Evolutionary conservation across 208 protist genomes (phyloP), one percentile per base, ranked within the genome.

Genomic region (Acanthamoeba royreba): DNA sequence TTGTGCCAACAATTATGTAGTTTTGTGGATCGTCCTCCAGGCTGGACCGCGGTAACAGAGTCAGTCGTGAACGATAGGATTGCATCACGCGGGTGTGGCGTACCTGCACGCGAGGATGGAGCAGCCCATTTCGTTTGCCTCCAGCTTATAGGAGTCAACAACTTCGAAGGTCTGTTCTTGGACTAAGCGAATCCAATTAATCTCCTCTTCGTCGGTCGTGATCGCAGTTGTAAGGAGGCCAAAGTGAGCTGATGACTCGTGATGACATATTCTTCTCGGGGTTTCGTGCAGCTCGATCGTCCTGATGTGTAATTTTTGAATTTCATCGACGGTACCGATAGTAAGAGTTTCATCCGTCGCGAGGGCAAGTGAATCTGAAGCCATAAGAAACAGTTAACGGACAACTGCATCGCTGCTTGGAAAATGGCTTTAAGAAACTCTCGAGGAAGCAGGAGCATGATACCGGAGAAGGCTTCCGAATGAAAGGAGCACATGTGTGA

Each of bases 281-380:
- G 96, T 96, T 61, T 97, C 97, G n/a, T 63, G 89, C 0, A 98
- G 86, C 17, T 95, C 94, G 4, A 98, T 79, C 1, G 96, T 97
- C 72, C 93, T 94, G 25, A 98, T 97, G 77, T 98, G 97, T 11
- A 98, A 85, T 92, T 97, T 97, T 89, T 98, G 97, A 40, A 98
- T 97, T 28, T 97, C 97, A 66, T 98, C 97, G 38, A 98, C 96
- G 0, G 92, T 96, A 19, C 97, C 97, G 31, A 98, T 97, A 0
- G 55, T 77, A 5, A 98, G 94, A 17, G 35, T 42, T 1, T 40
- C 88, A 25, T 97, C 96, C 4, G 94, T 94, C 9, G 96, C 94
- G 52, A 98, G 40, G 1, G 96, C 96, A 47, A 98, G 94, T 19
- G 69, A 47, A 17, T 91, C 63, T 97, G 92, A 4, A 25, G 49